Evolutionary conservation across 2,329 filamentous ascomycete genomes (phyloP), one percentile per base, ranked within the genome.

Genomic region (Cyphellophora attinorum): DNA sequence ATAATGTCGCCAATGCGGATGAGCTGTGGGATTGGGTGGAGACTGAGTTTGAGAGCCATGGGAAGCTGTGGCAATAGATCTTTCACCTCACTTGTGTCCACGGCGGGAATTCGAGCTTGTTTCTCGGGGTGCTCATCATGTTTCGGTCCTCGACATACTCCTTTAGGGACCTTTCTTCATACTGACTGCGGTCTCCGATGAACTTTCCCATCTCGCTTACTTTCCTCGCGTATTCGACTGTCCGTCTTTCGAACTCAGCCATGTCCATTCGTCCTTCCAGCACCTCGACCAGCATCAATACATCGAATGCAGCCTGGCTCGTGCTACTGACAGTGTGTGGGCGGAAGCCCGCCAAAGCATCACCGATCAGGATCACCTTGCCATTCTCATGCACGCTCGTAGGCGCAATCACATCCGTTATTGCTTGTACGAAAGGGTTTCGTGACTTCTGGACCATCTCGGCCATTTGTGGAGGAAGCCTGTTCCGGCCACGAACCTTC

Each of bases 361-460:
- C 52, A 17, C 52, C 51, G 27, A 54, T 38, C 16, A 55, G 44
- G 21, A 56, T 45, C 21, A 53, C 39, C 19, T 47, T 47, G 21
- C 50, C 48, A 12, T 51, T 34, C 21, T 45, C 42, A 33, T 45
- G 52, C 8, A 37, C 34, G 29, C 47, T 49, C 32, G 38, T 41
- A 5, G 47, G 41, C 3, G 45, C 35, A 10, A 41, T 44, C 23
- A 49, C 40, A 28, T 50, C 50, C 12, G 38, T 39, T 15, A 54
- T 46, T n/a, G 45, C 39, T 13, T 48, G 47, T 12, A 54, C 48
- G 39, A 54, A 55, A 3, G 52, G 52, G 13, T 47, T 19, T 21
- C 38, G 33, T 15, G 51, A 52, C 21, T 46, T 46, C 13, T 42
- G 27, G 11, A 50, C 37, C 14, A 55, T 42, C 25, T 52, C 44